A percentile compares a stretch with the other conserved stretches of the same genome.
Conservation (phyloP, 2,329 filamentous ascomycete species). For the Lachnellula hyalina region DNA sequence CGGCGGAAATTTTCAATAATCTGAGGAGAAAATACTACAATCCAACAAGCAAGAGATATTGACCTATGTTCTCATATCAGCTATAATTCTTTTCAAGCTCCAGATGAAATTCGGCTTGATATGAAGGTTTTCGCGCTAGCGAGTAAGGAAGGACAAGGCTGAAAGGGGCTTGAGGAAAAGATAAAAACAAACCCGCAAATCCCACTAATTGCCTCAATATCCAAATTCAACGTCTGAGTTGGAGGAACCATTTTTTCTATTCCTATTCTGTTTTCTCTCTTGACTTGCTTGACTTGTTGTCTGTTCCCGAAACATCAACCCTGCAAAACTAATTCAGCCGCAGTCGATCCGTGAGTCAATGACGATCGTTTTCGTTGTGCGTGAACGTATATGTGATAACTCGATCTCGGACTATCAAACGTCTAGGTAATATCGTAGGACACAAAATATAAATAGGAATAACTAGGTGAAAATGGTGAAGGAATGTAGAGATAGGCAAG, state of each 20-base stretch:
- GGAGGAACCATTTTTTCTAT: slow-evolving; percentile 39
- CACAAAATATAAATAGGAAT: no score
- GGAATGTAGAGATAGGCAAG: no score
- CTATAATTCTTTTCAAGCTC: background rate
- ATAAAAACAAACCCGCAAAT: slow-evolving; percentile 66
- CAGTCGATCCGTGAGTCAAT: no score
- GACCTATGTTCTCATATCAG: slow-evolving; percentile 49
- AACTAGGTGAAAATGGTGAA: no score
- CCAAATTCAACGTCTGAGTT: slow-evolving; percentile 57
- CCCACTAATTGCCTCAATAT: slow-evolving; percentile 86
- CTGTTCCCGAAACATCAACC: no score
- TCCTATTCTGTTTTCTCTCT: background rate
- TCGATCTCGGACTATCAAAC: no score
- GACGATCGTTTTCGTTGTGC: no score
- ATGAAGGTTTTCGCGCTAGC: background rate
- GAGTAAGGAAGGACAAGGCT: background rate
- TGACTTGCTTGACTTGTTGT: no score
- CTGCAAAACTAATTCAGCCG: no score
- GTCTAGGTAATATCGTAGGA: no score
- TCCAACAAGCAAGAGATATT: slow-evolving; percentile 92
- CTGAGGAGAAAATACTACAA: slow-evolving; percentile 95
- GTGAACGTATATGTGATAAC: no score
- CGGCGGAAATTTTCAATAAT: slow-evolving; percentile 93
- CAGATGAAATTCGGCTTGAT: no score
- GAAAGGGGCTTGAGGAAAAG: background rate